Base-by-base conservation (phyloP, 2,329 filamentous ascomycete species). In the Sordariomycetes sp. region DNA sequence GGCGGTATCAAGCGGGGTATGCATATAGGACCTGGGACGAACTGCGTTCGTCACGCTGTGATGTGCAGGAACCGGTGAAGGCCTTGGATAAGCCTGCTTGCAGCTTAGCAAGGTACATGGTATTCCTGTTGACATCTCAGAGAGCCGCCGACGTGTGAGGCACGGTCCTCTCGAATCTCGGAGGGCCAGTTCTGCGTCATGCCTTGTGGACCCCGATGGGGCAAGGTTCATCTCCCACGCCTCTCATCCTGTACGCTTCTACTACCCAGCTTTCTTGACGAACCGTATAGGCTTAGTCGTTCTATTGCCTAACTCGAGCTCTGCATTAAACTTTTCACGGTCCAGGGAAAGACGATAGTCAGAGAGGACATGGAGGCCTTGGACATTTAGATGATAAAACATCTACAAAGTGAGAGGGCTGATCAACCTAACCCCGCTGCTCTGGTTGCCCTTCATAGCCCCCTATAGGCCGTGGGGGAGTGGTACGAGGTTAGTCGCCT, bases 201-300 rank as follows among this genome's bases (percentile, higher is more conserved):
- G 28, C 28, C 28, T 32, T 8, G 28, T 32, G 28, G 8, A 32
- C 28, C 28, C 28, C 28, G 28, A 32, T 8, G 8, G 4, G 8
- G 28, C n/a, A 32, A 32, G 28, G 28, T 32, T 4, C 8, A 32
- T 32, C 28, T 32, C 28, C 28, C 8, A 4, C 8, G 28, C 8
- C 8, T 32, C 28, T 8, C 8, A 32, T 32, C 28, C 28, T 32
- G 4, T 32, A 32, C 28, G 8, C 28, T 32, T 32, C 28, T 55
- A 22, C 16, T 20, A 11, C 24, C 54, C 16, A 2, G 54, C 51
- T 25, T 58, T 25, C 11, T 18, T 34, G 5, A 24, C 22, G 25
- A 54, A 58, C 34, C 34, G 34, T 12, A 12, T 12, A 35, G 34
- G 34, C 34, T 72, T 40, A 11, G 12, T 40, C 37, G 37, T 40